phyloP scores from a whole-genome alignment of 2,329 filamentous ascomycete genomes.

The Thielaviopsis ethacetica region DNA sequence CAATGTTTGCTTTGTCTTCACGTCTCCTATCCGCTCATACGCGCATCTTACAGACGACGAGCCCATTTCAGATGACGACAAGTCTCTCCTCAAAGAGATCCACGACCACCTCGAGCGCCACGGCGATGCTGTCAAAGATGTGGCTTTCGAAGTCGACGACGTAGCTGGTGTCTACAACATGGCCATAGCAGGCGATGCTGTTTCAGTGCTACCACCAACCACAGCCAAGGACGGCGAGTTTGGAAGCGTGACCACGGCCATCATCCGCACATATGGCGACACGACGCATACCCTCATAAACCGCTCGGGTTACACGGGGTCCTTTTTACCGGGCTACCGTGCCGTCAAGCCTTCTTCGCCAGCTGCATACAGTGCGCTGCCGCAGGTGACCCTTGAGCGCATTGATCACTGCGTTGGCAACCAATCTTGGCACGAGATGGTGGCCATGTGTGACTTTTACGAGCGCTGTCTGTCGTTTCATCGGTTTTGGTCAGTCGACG shows the following conservation, averaged over 20 bases:
- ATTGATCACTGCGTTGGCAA: slow-evolving; percentile 98
- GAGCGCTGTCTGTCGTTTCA: slow-evolving; percentile 83
- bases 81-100: slow-evolving; percentile 52
- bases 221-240: slow-evolving; percentile 37
- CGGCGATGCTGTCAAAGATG: slow-evolving; percentile 88
- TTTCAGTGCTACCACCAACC: slow-evolving; percentile 44
- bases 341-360: slow-evolving; percentile 27
- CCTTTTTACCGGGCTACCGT: slow-evolving; percentile 73
- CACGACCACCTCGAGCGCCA: slow-evolving; percentile 72
- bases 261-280: slow-evolving; percentile 84
- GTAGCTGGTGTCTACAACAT: slow-evolving; percentile 63
- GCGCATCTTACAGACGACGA: slow-evolving; percentile 39
- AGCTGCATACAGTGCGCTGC: slow-evolving; percentile 28
- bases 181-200: slow-evolving; percentile 47
- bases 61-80: slow-evolving; percentile 46
- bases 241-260: slow-evolving; percentile 56
- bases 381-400: slow-evolving; percentile 48
- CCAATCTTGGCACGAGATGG: slow-evolving; percentile 87
- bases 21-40: slow-evolving; percentile 56
- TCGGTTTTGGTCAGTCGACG: slow-evolving; percentile 94
- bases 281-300: slow-evolving; percentile 87
- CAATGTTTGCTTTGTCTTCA: slow-evolving; percentile 66
- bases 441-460: slow-evolving; percentile 52
- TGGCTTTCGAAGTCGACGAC: slow-evolving; percentile 86
- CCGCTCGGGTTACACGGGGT: slow-evolving; percentile 50